Percentiles rank a stretch among this genome's conserved stretches.
These are phyloP conservation scores for Gentiana straminea DNA, from an alignment of 257 asterid species.

Conservation along the genomic window DNA sequence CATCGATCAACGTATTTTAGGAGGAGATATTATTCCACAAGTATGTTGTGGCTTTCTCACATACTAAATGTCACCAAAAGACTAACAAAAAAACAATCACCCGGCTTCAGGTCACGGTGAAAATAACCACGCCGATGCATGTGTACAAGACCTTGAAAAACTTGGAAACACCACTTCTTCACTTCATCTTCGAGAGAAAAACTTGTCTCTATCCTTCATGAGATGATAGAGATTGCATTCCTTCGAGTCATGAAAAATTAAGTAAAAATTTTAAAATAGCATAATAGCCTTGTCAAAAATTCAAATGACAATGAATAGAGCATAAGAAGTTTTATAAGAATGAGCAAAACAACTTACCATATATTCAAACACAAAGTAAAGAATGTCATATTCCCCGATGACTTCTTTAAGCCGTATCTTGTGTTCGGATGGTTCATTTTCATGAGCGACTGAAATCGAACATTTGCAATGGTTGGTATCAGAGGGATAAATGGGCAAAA, in stretches of 20 bases:
- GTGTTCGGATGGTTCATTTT: constrained; percentile 39
- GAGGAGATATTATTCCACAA: too few relatives aligned
- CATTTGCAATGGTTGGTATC: too few relatives aligned
- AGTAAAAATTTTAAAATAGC: too few relatives aligned
- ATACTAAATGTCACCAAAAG: too few relatives aligned
- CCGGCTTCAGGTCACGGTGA: constrained; percentile 86
- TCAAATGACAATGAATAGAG: too few relatives aligned
- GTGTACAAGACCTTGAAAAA: constrained; percentile 81
- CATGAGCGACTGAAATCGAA: background rate
- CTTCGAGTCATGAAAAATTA: too few relatives aligned
- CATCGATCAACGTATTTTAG: too few relatives aligned
- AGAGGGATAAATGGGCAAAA: too few relatives aligned
- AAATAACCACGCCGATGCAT: constrained; percentile 76
- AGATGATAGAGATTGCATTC: constrained; percentile 68
- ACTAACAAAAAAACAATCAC: too few relatives aligned
- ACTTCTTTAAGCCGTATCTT: constrained; percentile 71
- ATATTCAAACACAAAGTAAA: constrained; percentile 46
- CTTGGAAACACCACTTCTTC: constrained; percentile 80
- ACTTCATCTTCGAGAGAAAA: constrained; percentile 63
- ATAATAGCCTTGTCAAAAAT: too few relatives aligned
- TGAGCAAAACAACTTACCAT: background rate
- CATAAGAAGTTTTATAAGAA: too few relatives aligned
- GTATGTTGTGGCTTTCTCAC: too few relatives aligned
- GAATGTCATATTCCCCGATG: constrained; percentile 51
- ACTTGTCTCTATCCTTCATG: constrained; percentile 52